These are phyloP conservation scores for Haematococcus sp. DNA, from an alignment of 139 green algal genomes.

Conservation along the genomic window DNA sequence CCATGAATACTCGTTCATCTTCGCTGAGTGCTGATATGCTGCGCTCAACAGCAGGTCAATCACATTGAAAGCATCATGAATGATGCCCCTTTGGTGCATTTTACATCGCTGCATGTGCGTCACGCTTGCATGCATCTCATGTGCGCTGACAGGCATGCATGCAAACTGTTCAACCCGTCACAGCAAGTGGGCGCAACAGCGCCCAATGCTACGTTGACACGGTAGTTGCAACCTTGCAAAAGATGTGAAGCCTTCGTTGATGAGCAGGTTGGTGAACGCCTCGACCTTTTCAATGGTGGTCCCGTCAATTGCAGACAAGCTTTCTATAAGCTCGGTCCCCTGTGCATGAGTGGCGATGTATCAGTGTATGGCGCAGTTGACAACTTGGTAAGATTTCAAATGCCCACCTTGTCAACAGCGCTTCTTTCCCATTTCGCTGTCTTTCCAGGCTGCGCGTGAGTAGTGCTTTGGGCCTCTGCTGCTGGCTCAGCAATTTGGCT, in stretches of 20 bases:
- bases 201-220: background rate
- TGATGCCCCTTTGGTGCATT: too few relatives aligned
- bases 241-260: constrained; percentile 19
- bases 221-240: constrained; percentile 23
- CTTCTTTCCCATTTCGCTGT: too few relatives aligned
- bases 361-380: too few relatives aligned
- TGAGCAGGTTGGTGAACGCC: constrained; percentile 28
- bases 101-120: background rate
- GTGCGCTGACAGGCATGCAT: too few relatives aligned
- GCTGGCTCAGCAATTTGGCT: background rate
- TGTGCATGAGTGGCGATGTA: background rate
- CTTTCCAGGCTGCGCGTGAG: too few relatives aligned
- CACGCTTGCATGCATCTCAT: too few relatives aligned
- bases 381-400: too few relatives aligned
- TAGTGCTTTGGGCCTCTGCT: too few relatives aligned
- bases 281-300: constrained; percentile 33
- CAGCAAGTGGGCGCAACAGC: too few relatives aligned
- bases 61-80: too few relatives aligned
- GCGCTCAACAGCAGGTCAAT: background rate
- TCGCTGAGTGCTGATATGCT: constrained; percentile 27
- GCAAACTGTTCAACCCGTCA: too few relatives aligned
- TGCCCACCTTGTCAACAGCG: too few relatives aligned
- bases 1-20: constrained; percentile 30
- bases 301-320: constrained; percentile 27
- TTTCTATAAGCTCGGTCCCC: constrained; percentile 30